Conservation (phyloP, 1,139 yeast species). For the Geotrichum candidum region DNA sequence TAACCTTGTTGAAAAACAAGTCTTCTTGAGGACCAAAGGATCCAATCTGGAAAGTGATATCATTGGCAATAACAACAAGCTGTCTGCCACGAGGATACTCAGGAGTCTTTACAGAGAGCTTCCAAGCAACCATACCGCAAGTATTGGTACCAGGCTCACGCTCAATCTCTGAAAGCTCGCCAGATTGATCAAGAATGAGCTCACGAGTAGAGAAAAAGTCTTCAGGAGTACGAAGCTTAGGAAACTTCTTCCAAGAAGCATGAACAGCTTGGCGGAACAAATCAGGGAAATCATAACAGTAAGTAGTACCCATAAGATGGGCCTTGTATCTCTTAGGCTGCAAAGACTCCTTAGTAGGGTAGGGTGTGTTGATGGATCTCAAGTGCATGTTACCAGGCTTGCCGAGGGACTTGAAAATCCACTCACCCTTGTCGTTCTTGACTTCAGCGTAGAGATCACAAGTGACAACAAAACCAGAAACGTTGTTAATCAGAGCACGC, state of each 20-base stretch:
- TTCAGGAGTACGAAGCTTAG: slow-evolving; percentile 53
- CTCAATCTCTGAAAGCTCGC: slow-evolving; percentile 79
- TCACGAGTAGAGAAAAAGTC: slow-evolving; percentile 76
- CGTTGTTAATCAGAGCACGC: slow-evolving; percentile 92
- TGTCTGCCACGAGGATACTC: slow-evolving; percentile 97
- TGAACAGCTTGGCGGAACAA: slow-evolving; percentile 88
- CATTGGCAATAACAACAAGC: slow-evolving; percentile 88
- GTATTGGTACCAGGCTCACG: slow-evolving; percentile 96
- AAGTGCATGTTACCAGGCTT: slow-evolving; percentile 95
- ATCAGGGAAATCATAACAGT: slow-evolving; percentile 98
- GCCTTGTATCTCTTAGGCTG: slow-evolving; percentile 99
- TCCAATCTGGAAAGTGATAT: slow-evolving; percentile 95
- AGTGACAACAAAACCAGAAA: slow-evolving; percentile 94
- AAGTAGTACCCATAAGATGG: slow-evolving; percentile 96
- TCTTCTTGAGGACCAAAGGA: slow-evolving; percentile 98
- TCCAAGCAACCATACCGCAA: slow-evolving; percentile 97
- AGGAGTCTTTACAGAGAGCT: slow-evolving; percentile 85
- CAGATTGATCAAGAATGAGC: slow-evolving; percentile 64
- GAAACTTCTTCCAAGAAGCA: slow-evolving; percentile 72
- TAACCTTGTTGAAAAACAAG: slow-evolving; percentile 80
- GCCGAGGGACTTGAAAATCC: slow-evolving; percentile 86
- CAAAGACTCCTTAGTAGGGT: slow-evolving; percentile 94
- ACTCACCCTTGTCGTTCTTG: slow-evolving; percentile 83
- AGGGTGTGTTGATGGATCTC: slow-evolving; percentile 91
- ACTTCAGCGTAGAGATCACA: slow-evolving; percentile 93